Conservation (phyloP, 2,329 filamentous ascomycete genomes). For the Sclerotinia subarctica region DNA sequence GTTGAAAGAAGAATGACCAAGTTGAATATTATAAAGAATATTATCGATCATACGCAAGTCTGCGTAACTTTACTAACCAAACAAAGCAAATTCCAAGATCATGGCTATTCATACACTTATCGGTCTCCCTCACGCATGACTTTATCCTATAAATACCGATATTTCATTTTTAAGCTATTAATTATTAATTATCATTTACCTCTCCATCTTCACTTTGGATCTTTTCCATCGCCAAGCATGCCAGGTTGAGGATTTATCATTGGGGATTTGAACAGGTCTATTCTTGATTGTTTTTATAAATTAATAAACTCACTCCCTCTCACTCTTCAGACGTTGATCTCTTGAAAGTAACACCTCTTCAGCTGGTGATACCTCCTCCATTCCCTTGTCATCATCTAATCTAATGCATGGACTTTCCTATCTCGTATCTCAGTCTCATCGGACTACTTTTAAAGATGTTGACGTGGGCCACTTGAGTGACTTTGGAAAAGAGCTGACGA, state of each 20-base stretch:
- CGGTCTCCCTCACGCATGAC: too few relatives aligned
- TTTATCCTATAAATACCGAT: too few relatives aligned
- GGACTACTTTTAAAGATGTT: neutral
- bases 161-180: too few relatives aligned
- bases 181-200: too few relatives aligned
- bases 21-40: neutral
- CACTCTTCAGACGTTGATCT: too few relatives aligned
- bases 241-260: neutral
- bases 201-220: neutral
- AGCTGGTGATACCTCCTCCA: too few relatives aligned
- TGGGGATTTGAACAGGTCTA: too few relatives aligned
- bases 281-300: neutral
- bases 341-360: too few relatives aligned
- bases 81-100: neutral
- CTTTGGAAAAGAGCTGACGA: conserved; percentile 12
- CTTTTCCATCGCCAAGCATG: neutral
- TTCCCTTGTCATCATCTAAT: too few relatives aligned
- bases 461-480: neutral
- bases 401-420: neutral
- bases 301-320: neutral
- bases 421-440: neutral
- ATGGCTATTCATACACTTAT: too few relatives aligned
- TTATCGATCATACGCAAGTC: too few relatives aligned
- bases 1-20: neutral
- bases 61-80: neutral